phyloP scores from a whole-genome alignment of 1,284 basidiomycete species.

The Spongispora temasekensis region DNA sequence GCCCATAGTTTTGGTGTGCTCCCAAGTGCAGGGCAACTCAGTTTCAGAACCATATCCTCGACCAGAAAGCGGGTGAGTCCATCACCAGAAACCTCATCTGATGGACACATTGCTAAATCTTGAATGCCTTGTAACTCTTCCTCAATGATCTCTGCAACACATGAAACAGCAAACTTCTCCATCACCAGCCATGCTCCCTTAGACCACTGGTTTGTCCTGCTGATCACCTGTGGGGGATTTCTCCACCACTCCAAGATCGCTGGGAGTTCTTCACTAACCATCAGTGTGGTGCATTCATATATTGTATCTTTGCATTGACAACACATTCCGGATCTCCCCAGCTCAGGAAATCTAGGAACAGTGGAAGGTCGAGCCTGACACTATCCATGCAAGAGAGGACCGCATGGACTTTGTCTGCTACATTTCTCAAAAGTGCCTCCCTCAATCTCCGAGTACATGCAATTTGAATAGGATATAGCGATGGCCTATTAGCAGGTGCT shows the following conservation, averaged over 20 bases:
- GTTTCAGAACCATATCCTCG: background rate
- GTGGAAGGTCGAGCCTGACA: conserved; percentile 2
- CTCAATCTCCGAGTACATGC: background rate
- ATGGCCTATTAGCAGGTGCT: background rate
- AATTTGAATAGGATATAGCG: background rate
- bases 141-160: background rate
- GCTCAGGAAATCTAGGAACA: conserved; percentile 5
- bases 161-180: background rate
- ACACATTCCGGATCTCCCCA: conserved; percentile 9
- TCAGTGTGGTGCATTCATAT: background rate
- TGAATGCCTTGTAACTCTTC: background rate
- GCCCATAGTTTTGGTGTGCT: background rate
- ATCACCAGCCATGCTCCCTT: background rate
- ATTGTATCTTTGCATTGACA: conserved; percentile 3
- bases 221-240: background rate
- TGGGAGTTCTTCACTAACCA: background rate
- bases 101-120: background rate
- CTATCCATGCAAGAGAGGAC: conserved; percentile 6
- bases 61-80: background rate
- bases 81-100: background rate
- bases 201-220: background rate
- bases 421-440: background rate
- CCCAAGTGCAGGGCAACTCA: background rate
- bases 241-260: background rate
- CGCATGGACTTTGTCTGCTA: background rate